Base-by-base conservation (phyloP, 306 rosid genomes). In the Ammopiptanthus mongolicus region DNA sequence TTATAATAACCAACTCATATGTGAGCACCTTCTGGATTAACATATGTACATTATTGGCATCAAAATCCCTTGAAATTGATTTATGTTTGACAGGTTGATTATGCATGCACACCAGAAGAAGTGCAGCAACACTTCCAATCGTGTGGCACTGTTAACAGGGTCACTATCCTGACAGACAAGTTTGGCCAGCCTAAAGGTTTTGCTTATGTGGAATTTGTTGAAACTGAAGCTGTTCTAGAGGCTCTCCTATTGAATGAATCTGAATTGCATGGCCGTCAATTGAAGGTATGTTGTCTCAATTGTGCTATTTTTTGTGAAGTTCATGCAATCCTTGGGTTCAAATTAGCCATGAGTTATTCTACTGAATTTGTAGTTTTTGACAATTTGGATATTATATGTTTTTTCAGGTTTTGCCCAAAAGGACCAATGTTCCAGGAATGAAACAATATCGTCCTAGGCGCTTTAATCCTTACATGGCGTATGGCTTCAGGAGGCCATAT, bases 61-160 rank as follows among this genome's bases (percentile, higher is more conserved):
- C 63, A 46, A 79, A 69, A 51, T 44, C 37, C 11, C 36, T 82
- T 73, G 83, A 55, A 62, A 74, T 31, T 78, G 64, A 74, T 68
- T 80, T 14, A 22, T 79, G 48, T 80, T 57, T 76, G 83, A 73
- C 86, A 94, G 98, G 98, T 91, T 77, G 98, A 91, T 83, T 91
- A 90, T 82, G 94, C 96, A 41, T 94, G 98, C 87, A 91, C 98
- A 3, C 98, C 98, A 80, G 97, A 95, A 84, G 98, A 95, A 88
- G 98, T 91, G 82, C 96, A 94, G 86, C 95, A 88, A 84, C 98
- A 91, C 86, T 91, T 91, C 79, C 96, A 94, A 74, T 91, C 97
- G 67, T 91, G 97, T 56, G 98, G 97, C 42, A 94, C 96, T 2
- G 96, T 91, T 61, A 94, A 94, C 86, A 84, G 97, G 78, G 96